Percentiles rank a stretch among this genome's conserved stretches.
These are phyloP conservation scores for Senecio squalidus DNA, from an alignment of 140 eudicot species.

Conservation along the genomic window DNA sequence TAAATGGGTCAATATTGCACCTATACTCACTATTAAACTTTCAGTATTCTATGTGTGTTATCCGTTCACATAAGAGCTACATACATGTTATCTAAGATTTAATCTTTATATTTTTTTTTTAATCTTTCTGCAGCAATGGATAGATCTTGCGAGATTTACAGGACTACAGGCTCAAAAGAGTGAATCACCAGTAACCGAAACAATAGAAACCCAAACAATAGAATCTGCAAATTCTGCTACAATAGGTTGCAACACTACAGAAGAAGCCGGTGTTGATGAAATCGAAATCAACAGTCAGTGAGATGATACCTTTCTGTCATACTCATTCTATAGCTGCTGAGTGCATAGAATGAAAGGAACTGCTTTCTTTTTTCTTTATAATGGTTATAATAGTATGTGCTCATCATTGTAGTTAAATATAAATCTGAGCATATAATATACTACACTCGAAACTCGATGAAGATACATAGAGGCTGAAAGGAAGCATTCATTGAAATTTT, in stretches of 20 bases:
- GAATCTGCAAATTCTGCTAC: slow-evolving; percentile 42
- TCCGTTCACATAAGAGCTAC: not conserved
- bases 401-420: slow-evolving; percentile 7
- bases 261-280: slow-evolving; percentile 61
- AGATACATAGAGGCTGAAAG: slow-evolving; percentile 12
- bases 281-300: slow-evolving; percentile 36
- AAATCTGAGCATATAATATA: slow-evolving; percentile 17
- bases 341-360: slow-evolving; percentile 17
- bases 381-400: not conserved
- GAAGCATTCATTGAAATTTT: not conserved
- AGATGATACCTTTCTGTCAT: slow-evolving; percentile 22
- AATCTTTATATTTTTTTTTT: not conserved
- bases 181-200: slow-evolving; percentile 29
- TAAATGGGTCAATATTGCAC: no score
- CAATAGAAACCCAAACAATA: slow-evolving; percentile 30
- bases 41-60: not conserved
- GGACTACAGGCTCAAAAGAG: slow-evolving; percentile 79
- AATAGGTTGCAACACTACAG: slow-evolving; percentile 35
- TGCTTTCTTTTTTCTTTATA: not conserved
- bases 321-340: slow-evolving; percentile 10
- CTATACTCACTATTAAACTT: not conserved
- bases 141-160: slow-evolving; percentile 83
- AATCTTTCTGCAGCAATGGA: slow-evolving; percentile 42
- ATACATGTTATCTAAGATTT: not conserved
- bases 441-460: slow-evolving; percentile 16